Evolutionary conservation across 1,284 basidiomycete species (phyloP).

Genomic region (Uromyces viciae-fabae): DNA sequence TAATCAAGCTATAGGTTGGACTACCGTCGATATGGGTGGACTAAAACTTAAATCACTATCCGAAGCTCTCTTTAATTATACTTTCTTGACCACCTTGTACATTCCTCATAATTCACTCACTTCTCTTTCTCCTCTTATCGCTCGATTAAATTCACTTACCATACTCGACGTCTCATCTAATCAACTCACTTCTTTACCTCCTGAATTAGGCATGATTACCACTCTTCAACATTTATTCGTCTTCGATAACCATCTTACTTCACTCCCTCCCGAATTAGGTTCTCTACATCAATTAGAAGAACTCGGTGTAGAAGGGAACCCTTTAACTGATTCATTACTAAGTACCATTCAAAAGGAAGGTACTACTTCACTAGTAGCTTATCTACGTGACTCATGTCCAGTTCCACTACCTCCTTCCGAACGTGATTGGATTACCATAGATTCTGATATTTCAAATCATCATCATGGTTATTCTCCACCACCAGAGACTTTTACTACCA

Average conservation of each 20-base stretch:
- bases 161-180: constrained; percentile 91
- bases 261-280: constrained; percentile 81
- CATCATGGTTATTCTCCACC: constrained; percentile 47
- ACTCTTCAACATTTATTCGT: constrained; percentile 85
- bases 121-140: constrained; percentile 75
- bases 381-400: constrained; percentile 81
- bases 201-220: constrained; percentile 86
- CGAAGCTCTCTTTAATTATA: constrained; percentile 74
- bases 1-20: constrained; percentile 64
- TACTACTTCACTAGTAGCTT: constrained; percentile 78
- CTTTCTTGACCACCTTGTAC: constrained; percentile 91
- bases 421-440: constrained; percentile 73
- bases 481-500: constrained; percentile 67
- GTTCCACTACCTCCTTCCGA: constrained; percentile 76
- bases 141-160: constrained; percentile 78
- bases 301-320: constrained; percentile 93
- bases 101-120: constrained; percentile 92
- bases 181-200: constrained; percentile 71
- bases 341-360: constrained; percentile 87
- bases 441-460: constrained; percentile 62
- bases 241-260: constrained; percentile 87
- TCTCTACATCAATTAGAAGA: constrained; percentile 88
- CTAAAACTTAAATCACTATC: constrained; percentile 88
- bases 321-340: constrained; percentile 73
- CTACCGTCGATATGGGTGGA: constrained; percentile 91